Base-by-base conservation (phyloP, 306 rosid genomes). In the Quercus variabilis region DNA sequence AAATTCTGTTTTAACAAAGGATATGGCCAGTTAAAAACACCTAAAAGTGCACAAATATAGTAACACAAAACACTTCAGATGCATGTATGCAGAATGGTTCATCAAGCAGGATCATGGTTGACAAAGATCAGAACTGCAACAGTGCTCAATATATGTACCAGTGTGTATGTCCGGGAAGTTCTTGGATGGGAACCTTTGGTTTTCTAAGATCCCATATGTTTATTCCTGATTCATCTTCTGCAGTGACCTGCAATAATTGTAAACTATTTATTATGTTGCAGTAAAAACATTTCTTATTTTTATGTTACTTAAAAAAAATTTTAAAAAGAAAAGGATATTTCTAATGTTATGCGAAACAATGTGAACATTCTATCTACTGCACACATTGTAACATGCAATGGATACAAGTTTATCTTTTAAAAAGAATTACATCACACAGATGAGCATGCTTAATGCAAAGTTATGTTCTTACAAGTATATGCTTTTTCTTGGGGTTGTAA, bases 141-240 rank as follows among this genome's bases (percentile, higher is more conserved):
- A 13, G 20, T 46, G 21, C 65, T 76, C 35, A 35, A 76, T 76
- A 52, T 17, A 63, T 30, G 73, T 95, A 95, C 99, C 99, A 93
- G 87, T 95, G 99, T 74, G 97, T 89, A 74, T 95, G 99, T 73
- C 99, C 98, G 17, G 92, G 93, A 86, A 95, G 93, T 85, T 93
- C 96, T 73, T 88, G 96, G 88, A 87, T 77, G 26, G 97, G 94
- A 78, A 86, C 74, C 71, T 90, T 88, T 25, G 93, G 91, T 77
- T 89, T 91, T 86, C 99, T 91, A 79, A 93, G 89, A 86, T 95
- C 99, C 97, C 99, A 95, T 33, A 91, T 83, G 78, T 81, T 91
- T 74, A 95, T 89, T 71, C 99, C 97, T 69, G 93, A 93, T 84
- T 93, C 98, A 73, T 93, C 92, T 75, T 89, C 97, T 71, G 97